A percentile compares a stretch with the other conserved stretches of the same genome.
These are phyloP conservation scores for Leonotis leonurus DNA, from an alignment of 257 asterid genomes.

Conservation along the genomic window DNA sequence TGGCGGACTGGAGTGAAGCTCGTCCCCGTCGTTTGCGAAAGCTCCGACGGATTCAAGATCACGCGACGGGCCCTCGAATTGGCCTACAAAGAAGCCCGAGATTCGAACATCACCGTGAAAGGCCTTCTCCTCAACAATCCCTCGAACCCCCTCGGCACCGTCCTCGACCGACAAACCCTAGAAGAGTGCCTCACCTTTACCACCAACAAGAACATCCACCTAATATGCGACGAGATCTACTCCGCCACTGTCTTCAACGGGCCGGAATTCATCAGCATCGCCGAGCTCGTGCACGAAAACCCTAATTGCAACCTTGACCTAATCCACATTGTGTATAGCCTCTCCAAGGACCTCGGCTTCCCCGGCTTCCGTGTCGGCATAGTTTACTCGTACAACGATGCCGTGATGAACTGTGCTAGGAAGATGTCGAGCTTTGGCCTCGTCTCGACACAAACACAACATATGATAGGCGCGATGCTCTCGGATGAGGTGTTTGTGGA, in stretches of 20 bases:
- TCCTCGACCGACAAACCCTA: slow-evolving; percentile 51
- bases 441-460: slow-evolving; percentile 82
- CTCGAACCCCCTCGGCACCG: slow-evolving; percentile 79
- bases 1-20: slow-evolving; percentile 75
- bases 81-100: slow-evolving; percentile 55
- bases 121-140: slow-evolving; percentile 78
- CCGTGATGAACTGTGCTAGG: slow-evolving; percentile 42
- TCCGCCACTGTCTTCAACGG: slow-evolving; percentile 68
- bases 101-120: slow-evolving; percentile 51
- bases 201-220: slow-evolving; percentile 48
- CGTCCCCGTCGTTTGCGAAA: slow-evolving; percentile 56
- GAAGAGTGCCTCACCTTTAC: slow-evolving; percentile 34
- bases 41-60: slow-evolving; percentile 57
- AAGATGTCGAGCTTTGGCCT: slow-evolving; percentile 91
- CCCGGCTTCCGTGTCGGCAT: slow-evolving; percentile 81
- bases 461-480: slow-evolving; percentile 52
- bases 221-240: slow-evolving; percentile 76
- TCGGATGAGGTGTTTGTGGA: slow-evolving; percentile 58
- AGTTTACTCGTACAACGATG: slow-evolving; percentile 65
- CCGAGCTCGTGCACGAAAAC: slow-evolving; percentile 48
- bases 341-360: slow-evolving; percentile 78
- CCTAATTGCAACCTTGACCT: slow-evolving; percentile 35
- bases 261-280: slow-evolving; percentile 59
- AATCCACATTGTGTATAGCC: slow-evolving; percentile 70
- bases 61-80: slow-evolving; percentile 48